phyloP scores from a whole-genome alignment of 495 filamentous ascomycete genomes.

The Xylaria curta region DNA sequence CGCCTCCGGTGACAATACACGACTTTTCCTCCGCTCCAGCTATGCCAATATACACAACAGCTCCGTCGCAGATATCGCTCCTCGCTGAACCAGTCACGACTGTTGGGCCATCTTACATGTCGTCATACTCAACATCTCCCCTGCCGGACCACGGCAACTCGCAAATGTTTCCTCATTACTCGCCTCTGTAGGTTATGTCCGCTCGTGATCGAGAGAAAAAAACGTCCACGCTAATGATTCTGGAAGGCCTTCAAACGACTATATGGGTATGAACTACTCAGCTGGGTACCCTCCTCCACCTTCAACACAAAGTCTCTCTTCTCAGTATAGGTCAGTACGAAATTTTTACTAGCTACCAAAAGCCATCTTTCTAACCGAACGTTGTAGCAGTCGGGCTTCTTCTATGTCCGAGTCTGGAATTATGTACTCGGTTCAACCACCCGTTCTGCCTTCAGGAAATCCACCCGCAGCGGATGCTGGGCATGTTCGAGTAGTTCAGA shows the following conservation, averaged over 20 bases:
- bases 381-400: constrained; percentile 40
- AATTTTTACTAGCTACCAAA: not conserved
- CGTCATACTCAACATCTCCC: constrained; percentile 51
- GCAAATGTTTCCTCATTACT: constrained; percentile 46
- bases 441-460: constrained; percentile 36
- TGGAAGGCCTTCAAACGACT: constrained; percentile 39
- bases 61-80: constrained; percentile 52
- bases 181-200: constrained; percentile 35
- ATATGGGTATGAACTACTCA: constrained; percentile 45
- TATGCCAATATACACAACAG: constrained; percentile 55
- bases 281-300: constrained; percentile 45
- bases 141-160: constrained; percentile 48
- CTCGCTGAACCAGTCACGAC: constrained; percentile 50
- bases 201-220: not conserved
- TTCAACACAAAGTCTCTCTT: constrained; percentile 47
- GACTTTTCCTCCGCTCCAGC: constrained; percentile 49
- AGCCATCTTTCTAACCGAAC: constrained; percentile 28
- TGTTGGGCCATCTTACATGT: constrained; percentile 46
- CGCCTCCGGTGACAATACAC: constrained; percentile 47
- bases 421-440: constrained; percentile 51
- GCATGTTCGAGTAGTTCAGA: constrained; percentile 72
- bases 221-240: constrained; percentile 27
- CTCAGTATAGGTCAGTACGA: constrained; percentile 51
- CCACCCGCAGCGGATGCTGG: constrained; percentile 46
- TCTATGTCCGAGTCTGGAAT: constrained; percentile 49